Evolutionary conservation across 108 stramenopile species (phyloP), one percentile per base, ranked within the genome.

Genomic region (Parietichytrium sp.): DNA sequence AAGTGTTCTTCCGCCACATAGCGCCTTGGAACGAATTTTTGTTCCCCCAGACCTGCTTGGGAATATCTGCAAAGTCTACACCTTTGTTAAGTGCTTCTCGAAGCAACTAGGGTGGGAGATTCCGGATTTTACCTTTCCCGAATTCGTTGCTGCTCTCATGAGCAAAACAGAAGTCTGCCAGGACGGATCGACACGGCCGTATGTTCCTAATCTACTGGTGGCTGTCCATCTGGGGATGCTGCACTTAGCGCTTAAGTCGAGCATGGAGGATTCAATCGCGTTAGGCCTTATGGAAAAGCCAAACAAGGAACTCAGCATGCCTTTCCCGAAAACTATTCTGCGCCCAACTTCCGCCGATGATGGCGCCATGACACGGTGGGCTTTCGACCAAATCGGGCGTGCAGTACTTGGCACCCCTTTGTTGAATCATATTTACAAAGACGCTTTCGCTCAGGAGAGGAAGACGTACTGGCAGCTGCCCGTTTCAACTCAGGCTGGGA

Each of bases 81-180:
- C 20, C 33, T 72, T 72, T 45, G 36, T 72, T 42, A 33, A 72
- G 42, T 72, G 61, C 61, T 72, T 72, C 20, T 33, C 61, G 8
- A 42, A 72, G 13, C 61, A 72, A 27, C 61, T 72, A 33, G 61
- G 61, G 7, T 72, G 61, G 61, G 45, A 25, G 23, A 72, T 72
- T 27, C 61, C 38, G 6, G 38, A 33, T 7, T 72, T 72, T 20
- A 18, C 61, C 7, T 42, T 72, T 27, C 20, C 61, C 20, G 61
- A 72, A 20, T 2, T 72, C 20, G 61, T 42, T 18, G 61, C 61
- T 6, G 61, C 61, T 10, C 10, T 72, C 15, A 36, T 72, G 33
- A n/a, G 38, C 0, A 72, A 72, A 25, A n/a, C n/a, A n/a, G n/a
- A n/a, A n/a, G n/a, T 23, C 61, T 33, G 33, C 45, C 10, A 33